A percentile compares a stretch with the other conserved stretches of the same genome.
These are phyloP conservation scores for Bruguiera gymnorhiza DNA, from an alignment of 345 rosid genomes.

Conservation along the genomic window DNA sequence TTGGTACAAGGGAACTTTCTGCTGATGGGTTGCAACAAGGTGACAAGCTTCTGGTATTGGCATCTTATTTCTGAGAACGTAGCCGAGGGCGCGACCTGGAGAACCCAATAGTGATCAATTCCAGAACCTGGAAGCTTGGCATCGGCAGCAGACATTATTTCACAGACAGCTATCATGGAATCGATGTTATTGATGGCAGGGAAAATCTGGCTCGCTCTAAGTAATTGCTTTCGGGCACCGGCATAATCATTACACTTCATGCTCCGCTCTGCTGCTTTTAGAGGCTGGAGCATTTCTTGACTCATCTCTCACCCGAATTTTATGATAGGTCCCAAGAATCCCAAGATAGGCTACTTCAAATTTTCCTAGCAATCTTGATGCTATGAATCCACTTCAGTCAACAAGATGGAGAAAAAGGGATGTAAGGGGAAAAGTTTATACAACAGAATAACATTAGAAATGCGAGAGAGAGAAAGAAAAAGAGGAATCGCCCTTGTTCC, in stretches of 20 bases:
- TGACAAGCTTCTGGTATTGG: slow-evolving; percentile 21
- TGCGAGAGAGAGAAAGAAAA: too few relatives aligned
- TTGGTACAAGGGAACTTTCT: slow-evolving; percentile 11
- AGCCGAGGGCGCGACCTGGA: slow-evolving; percentile 20
- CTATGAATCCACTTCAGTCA: background rate
- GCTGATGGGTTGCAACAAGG: slow-evolving; percentile 22
- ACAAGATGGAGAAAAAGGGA: too few relatives aligned
- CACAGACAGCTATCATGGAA: slow-evolving; percentile 22
- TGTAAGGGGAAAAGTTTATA: too few relatives aligned
- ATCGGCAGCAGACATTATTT: slow-evolving; percentile 14
- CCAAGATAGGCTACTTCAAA: background rate
- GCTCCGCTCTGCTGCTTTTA: slow-evolving; percentile 8
- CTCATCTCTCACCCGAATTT: background rate
- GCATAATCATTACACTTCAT: slow-evolving; percentile 11
- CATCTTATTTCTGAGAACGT: background rate
- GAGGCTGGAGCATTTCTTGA: background rate
- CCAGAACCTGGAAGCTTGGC: slow-evolving; percentile 18
- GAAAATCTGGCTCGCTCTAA: slow-evolving; percentile 11
- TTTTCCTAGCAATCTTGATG: background rate
- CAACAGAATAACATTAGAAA: too few relatives aligned
- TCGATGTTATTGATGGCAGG: slow-evolving; percentile 17
- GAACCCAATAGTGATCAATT: slow-evolving; percentile 19
- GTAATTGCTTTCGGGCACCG: slow-evolving; percentile 24
- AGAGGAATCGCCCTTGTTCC: too few relatives aligned
- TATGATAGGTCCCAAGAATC: background rate